Conservation (phyloP, 495 filamentous ascomycete species). For the Pyronema omphalodes region DNA sequence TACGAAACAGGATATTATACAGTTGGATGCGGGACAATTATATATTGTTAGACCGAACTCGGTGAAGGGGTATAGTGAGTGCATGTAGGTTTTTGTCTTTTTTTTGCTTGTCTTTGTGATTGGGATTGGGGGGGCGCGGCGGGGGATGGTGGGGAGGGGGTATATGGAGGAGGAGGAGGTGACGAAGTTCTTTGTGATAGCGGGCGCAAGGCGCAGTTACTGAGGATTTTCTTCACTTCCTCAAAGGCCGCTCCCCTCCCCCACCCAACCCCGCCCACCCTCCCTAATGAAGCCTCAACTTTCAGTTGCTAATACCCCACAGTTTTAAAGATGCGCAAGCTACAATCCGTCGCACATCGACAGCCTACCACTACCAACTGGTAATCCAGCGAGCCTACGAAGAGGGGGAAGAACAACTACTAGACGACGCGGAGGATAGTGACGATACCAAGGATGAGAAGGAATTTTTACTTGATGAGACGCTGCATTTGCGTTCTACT, state of each 20-base stretch:
- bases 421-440: constrained; percentile 63
- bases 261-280: not conserved
- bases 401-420: constrained; percentile 81
- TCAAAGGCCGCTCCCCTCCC: not conserved
- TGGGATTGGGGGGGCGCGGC: no score
- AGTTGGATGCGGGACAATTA: constrained; percentile 85
- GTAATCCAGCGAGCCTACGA: constrained; percentile 92
- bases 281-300: not conserved
- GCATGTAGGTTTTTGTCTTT: constrained; percentile 36
- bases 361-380: constrained; percentile 92
- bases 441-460: constrained; percentile 87
- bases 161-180: no score
- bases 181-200: no score
- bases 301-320: not conserved
- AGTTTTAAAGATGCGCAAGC: constrained; percentile 86
- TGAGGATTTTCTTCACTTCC: no score
- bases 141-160: no score
- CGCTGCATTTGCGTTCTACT: constrained; percentile 70
- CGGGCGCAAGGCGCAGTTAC: no score
- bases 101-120: no score
- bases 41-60: constrained; percentile 91
- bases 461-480: constrained; percentile 82
- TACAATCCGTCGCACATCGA: constrained; percentile 74
- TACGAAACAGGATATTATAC: constrained; percentile 80
- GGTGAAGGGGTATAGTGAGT: constrained; percentile 90